These are phyloP conservation scores for Candolleomyces efflorescens DNA, from an alignment of 768 basidiomycete species.

Conservation along the genomic window DNA sequence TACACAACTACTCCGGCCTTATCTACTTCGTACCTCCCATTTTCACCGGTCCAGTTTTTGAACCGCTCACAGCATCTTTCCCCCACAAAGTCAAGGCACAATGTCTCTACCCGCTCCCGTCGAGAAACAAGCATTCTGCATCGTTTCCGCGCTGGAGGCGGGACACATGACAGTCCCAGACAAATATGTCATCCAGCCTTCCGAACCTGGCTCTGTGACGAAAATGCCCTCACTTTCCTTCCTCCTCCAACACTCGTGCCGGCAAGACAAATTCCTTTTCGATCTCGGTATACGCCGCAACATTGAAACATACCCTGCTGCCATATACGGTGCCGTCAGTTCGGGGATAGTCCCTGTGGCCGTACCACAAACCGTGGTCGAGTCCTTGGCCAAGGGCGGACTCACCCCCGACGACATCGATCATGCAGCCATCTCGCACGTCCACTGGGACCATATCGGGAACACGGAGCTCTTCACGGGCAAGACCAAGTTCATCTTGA, in stretches of 20 bases:
- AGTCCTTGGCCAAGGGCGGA: slow-evolving; percentile 50
- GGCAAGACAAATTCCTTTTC: slow-evolving; percentile 39
- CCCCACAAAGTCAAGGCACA: background rate
- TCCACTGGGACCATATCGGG: slow-evolving; percentile 54
- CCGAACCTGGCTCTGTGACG: slow-evolving; percentile 21
- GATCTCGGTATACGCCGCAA: slow-evolving; percentile 55
- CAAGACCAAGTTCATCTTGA: slow-evolving; percentile 44
- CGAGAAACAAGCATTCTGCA: slow-evolving; percentile 43
- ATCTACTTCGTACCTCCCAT: too few species aligned
- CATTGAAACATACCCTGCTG: slow-evolving; percentile 36
- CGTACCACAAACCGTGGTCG: slow-evolving; percentile 36
- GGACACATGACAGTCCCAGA: slow-evolving; percentile 39
- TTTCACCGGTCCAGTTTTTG: too few species aligned
- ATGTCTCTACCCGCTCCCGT: slow-evolving; percentile 36
- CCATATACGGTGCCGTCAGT: slow-evolving; percentile 21
- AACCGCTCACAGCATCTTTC: too few species aligned
- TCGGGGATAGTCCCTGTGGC: slow-evolving; percentile 15
- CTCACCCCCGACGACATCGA: slow-evolving; percentile 37
- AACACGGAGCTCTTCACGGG: slow-evolving; percentile 39
- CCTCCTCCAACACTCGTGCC: slow-evolving; percentile 43
- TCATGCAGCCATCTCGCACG: slow-evolving; percentile 45
- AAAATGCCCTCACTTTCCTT: slow-evolving; percentile 48
- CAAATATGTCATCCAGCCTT: slow-evolving; percentile 32
- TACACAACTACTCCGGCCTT: too few species aligned
- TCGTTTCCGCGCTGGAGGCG: slow-evolving; percentile 53